Base-by-base conservation (phyloP, 1,284 basidiomycete genomes). In the Ganoderma boninense region DNA sequence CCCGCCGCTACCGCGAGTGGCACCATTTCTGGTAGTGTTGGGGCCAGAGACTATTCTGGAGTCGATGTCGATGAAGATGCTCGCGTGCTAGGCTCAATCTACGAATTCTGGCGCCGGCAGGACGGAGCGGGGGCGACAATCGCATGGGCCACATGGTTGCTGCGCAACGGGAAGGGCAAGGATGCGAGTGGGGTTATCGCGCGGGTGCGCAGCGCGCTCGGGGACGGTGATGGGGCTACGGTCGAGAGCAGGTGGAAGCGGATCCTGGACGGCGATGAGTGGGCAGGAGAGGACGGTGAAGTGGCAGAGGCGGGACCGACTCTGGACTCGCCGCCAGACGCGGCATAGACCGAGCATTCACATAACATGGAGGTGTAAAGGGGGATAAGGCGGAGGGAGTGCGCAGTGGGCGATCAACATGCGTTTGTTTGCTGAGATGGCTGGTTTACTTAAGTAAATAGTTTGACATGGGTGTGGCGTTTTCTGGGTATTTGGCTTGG, bases 141-240 rank as follows among this genome's bases (percentile, higher is more conserved):
- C 66, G 81, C 77, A 72, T 89, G 86, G 86, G 86, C 82, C 44
- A 74, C 76, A 68, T 89, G 86, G 86, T 73, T 87, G 62, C 73
- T 85, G 77, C 74, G 72, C 64, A 79, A 79, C 62, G 85, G 83
- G 64, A 76, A 80, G 82, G 84, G 67, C 32, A 66, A 67, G 71
- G 80, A 74, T 73, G 77, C 70, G 73, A 69, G 69, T 71, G 74
- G 68, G 61, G 71, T 68, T 68, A 76, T 76, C 70, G 72, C 66
- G 76, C 72, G 70, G 69, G 80, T 65, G 74, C 67, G 69, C 69
- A 75, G 63, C 59, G 57, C 70, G 72, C 70, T 62, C 64, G 74
- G 63, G 67, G 74, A 59, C 63, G 65, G 26, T 67, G 77, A 61
- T 63, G 66, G 73, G n/a, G 71, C 59, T 56, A 69, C 67, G 71